Evolutionary conservation across 179 eudicot species (phyloP).

Genomic region (Camellia oleifera): DNA sequence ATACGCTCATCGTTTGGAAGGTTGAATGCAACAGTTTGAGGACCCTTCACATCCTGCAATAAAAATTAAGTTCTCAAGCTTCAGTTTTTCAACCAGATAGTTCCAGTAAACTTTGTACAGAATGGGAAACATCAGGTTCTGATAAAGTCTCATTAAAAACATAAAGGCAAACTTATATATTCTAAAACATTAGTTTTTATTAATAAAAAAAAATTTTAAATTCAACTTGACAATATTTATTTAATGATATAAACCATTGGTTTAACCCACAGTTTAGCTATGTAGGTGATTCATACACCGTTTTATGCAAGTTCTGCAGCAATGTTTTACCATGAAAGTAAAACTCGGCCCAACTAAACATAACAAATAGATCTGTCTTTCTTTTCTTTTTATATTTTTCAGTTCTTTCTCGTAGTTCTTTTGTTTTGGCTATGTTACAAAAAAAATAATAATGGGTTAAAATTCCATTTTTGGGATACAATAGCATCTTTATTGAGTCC

Average conservation of each 20-base stretch:
- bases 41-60: conserved; percentile 94
- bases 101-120: neutral
- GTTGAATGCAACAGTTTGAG: conserved; percentile 98
- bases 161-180: no score
- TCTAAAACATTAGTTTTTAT: neutral
- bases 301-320: neutral
- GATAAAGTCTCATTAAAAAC: neutral
- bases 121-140: neutral
- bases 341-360: conserved; percentile 9
- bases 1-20: conserved; percentile 98
- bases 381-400: neutral
- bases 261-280: neutral
- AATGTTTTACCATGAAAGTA: neutral
- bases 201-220: neutral
- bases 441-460: neutral
- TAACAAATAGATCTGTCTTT: neutral
- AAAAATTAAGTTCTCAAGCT: conserved; percentile 3
- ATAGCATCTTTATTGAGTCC: neutral
- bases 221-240: neutral
- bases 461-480: conserved; percentile 6
- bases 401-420: neutral
- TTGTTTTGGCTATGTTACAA: neutral
- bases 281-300: neutral
- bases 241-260: neutral
- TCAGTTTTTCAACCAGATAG: neutral